Base-by-base conservation (phyloP, 805 yeast species). In the Teunomyces pallodes region DNA sequence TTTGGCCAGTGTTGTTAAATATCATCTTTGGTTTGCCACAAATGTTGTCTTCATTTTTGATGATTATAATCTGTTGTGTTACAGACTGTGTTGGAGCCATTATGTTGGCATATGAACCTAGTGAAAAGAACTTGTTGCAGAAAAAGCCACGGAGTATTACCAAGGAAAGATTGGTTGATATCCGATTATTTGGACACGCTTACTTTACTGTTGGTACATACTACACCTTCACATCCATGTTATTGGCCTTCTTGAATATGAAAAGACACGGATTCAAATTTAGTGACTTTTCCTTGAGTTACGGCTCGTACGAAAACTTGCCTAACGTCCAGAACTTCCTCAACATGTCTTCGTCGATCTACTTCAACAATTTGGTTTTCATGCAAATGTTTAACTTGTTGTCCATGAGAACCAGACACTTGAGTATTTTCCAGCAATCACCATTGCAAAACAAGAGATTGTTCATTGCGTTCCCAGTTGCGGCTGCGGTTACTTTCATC, bases 21-120 rank as follows among this genome's bases (percentile, higher is more conserved):
- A 67, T 77, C 4, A 58, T 75, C n/a, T 74, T 74, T 56, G 82
- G 82, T 8, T 53, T 74, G 47, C 82, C 82, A 1, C 81, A 74
- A 56, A 64, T 70, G 55, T 58, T 78, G 38, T 73, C 80, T 2
- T 74, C 80, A 4, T 76, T 77, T 59, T 60, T 64, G 47, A 78
- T 78, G 82, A 77, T 78, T 48, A 67, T 77, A n/a, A 75, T 78
- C 45, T 72, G 74, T 53, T 70, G 76, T 52, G 57, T 75, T 36
- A 76, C 82, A 5, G 82, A 78, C 53, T 72, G 78, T 59, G 63
- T 64, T 27, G 75, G 69, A 38, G 76, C 81, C 4, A 66, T 76
- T 30, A 62, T 70, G 5, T 57, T 77, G 50, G 75, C 77, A 30
- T 74, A 70, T 57, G 80, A 77, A 55, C 52, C 65, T 40, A 67